These are phyloP conservation scores for Dictyophora rubrovolvata DNA, from an alignment of 768 basidiomycete genomes.

Conservation along the genomic window DNA sequence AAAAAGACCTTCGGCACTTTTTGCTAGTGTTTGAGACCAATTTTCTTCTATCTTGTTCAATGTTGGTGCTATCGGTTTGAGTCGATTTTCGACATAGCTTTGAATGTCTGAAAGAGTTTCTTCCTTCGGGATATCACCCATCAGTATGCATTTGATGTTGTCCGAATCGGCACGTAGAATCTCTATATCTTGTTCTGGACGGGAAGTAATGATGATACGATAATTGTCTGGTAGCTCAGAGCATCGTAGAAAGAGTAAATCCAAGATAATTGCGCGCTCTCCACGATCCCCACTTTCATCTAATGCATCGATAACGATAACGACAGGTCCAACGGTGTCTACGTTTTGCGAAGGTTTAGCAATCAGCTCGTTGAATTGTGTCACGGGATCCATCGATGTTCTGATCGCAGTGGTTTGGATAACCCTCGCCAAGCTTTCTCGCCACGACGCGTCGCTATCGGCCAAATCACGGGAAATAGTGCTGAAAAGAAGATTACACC, in stretches of 20 bases:
- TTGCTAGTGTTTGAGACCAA: neutral
- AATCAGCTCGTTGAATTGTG: constrained; percentile 14
- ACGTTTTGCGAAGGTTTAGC: constrained; percentile 1
- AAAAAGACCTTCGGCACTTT: constrained; percentile 13
- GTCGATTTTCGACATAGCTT: neutral
- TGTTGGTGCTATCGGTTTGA: neutral
- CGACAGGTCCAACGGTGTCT: constrained; percentile 7
- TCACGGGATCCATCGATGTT: neutral
- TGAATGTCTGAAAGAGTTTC: neutral
- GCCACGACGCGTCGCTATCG: constrained; percentile 8
- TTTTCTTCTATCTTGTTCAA: no score
- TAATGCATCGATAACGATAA: constrained; percentile 20
- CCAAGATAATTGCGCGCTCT: constrained; percentile 13
- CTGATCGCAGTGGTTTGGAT: neutral
- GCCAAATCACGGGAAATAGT: constrained; percentile 19
- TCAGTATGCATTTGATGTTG: neutral
- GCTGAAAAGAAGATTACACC: constrained; percentile 11
- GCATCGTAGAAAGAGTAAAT: constrained; percentile 11
- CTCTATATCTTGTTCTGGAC: constrained; percentile 17
- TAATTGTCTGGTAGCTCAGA: constrained; percentile 16
- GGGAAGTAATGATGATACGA: constrained; percentile 19
- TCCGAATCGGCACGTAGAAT: neutral
- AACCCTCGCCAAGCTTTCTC: constrained; percentile 1
- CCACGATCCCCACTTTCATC: constrained; percentile 13
- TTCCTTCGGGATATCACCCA: neutral